Percentiles rank a stretch among this genome's conserved stretches.
These are phyloP conservation scores for Stentor coeruleus DNA, from an alignment of 73 alveolate species.

Conservation along the genomic window DNA sequence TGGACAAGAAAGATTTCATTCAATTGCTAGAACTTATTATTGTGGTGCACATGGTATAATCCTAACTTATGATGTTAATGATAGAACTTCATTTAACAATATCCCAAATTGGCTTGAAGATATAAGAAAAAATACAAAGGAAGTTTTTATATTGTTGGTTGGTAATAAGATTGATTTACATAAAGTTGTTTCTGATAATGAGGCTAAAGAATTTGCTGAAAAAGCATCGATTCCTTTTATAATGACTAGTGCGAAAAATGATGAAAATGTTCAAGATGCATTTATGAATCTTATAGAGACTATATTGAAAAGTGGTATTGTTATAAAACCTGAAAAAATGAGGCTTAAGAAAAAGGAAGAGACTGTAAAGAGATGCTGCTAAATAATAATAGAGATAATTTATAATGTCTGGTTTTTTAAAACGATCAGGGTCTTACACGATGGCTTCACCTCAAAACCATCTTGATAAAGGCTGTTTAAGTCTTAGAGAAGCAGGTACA, in stretches of 20 bases:
- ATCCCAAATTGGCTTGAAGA: neutral
- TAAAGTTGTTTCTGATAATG: neutral
- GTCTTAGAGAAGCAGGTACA: too few relatives aligned
- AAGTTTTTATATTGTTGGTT: neutral
- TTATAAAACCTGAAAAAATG: neutral
- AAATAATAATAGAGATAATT: too few relatives aligned
- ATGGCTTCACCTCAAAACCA: too few relatives aligned
- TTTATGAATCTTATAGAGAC: neutral
- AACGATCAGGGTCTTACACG: too few relatives aligned
- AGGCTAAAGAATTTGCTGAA: neutral
- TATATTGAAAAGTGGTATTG: neutral
- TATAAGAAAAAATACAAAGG: neutral
- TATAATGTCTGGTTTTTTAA: too few relatives aligned
- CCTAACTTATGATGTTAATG: conserved; percentile 65
- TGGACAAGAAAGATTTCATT: conserved; percentile 84
- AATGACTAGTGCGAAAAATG: neutral
- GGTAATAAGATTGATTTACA: neutral
- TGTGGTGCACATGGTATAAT: conserved; percentile 95
- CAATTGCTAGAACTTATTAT: conserved; percentile 81
- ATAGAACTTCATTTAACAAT: neutral
- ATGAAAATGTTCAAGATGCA: conserved; percentile 1
- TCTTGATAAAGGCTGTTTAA: too few relatives aligned
- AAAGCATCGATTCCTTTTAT: neutral
- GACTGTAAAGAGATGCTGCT: neutral
- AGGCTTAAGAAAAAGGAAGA: neutral